Percentiles rank a stretch among this genome's conserved stretches.
phyloP scores from a whole-genome alignment of 164 flowering plant species.

The Chimonanthus praecox region DNA sequence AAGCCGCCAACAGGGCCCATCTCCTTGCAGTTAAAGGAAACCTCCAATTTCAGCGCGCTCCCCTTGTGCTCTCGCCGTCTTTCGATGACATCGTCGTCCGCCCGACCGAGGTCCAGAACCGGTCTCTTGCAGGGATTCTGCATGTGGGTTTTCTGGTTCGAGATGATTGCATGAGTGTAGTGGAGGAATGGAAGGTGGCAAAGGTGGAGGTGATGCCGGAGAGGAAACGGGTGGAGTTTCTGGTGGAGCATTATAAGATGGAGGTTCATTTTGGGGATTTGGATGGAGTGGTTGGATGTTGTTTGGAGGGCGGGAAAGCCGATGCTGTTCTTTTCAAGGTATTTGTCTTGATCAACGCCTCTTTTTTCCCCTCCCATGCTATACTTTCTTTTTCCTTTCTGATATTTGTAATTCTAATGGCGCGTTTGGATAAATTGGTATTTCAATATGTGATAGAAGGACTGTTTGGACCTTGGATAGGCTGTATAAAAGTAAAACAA shows the following conservation, averaged over 20 bases:
- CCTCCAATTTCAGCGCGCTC: slow-evolving; percentile 42
- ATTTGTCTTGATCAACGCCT: not conserved
- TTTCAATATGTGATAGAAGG: too few relatives aligned
- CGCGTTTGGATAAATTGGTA: too few relatives aligned
- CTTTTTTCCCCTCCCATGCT: not conserved
- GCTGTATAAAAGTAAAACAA: too few relatives aligned
- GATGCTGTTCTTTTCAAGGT: slow-evolving; percentile 75
- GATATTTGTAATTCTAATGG: too few relatives aligned
- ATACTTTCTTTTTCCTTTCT: not conserved
- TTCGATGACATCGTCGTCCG: slow-evolving; percentile 54
- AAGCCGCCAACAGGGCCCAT: slow-evolving; percentile 26
- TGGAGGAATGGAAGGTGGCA: slow-evolving; percentile 60
- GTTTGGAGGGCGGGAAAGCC: slow-evolving; percentile 25
- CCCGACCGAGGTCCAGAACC: slow-evolving; percentile 33
- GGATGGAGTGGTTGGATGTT: slow-evolving; percentile 38
- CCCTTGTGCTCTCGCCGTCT: slow-evolving; percentile 37
- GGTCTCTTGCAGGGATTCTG: slow-evolving; percentile 38
- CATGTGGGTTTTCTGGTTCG: slow-evolving; percentile 53
- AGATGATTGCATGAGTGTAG: slow-evolving; percentile 31
- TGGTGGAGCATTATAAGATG: slow-evolving; percentile 56
- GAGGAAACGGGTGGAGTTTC: slow-evolving; percentile 56
- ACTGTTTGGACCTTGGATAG: too few relatives aligned
- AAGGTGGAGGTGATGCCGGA: slow-evolving; percentile 72
- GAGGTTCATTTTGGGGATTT: slow-evolving; percentile 63
- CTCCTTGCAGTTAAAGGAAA: slow-evolving; percentile 31